These are phyloP conservation scores for Saprolegnia parasitica DNA, from an alignment of 352 stramenopile genomes.

Conservation along the genomic window DNA sequence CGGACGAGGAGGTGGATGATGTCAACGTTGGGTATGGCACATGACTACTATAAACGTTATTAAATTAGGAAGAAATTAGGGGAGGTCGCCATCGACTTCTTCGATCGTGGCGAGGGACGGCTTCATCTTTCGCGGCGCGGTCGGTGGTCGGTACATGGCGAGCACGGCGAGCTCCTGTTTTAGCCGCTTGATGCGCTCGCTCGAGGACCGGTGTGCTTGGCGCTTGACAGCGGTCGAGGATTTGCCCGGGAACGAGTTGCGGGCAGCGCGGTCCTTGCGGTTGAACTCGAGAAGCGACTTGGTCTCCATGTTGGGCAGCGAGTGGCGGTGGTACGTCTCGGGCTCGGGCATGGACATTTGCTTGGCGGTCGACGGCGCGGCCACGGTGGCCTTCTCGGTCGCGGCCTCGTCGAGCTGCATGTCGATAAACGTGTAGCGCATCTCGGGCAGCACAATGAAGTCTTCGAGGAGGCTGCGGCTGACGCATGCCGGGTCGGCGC, in stretches of 20 bases:
- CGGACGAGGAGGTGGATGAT: too few relatives aligned
- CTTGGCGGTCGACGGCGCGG: background rate
- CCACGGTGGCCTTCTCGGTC: background rate
- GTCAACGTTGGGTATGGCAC: too few relatives aligned
- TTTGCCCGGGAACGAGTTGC: conserved; percentile 9
- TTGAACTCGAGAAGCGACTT: conserved; percentile 6
- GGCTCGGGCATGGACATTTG: conserved; percentile 8
- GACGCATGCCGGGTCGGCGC: conserved; percentile 60
- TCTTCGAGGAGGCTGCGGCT: conserved; percentile 76
- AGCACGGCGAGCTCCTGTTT: conserved; percentile 6
- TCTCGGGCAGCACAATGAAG: conserved; percentile 85
- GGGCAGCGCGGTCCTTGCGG: conserved; percentile 12
- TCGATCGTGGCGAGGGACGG: conserved; percentile 26
- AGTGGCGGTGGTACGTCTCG: conserved; percentile 11
- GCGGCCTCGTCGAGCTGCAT: conserved; percentile 32
- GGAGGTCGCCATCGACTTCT: conserved; percentile 14
- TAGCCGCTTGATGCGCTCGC: conserved; percentile 27
- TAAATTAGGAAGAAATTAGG: background rate
- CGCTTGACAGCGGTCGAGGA: background rate
- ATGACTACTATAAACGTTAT: conserved; percentile 4
- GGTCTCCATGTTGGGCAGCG: conserved; percentile 11
- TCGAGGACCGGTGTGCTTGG: conserved; percentile 18
- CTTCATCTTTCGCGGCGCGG: background rate
- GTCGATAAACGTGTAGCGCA: conserved; percentile 85
- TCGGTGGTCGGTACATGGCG: background rate